Conservation (phyloP, 345 rosid genomes). For the Psidium friedrichsthalianum region DNA sequence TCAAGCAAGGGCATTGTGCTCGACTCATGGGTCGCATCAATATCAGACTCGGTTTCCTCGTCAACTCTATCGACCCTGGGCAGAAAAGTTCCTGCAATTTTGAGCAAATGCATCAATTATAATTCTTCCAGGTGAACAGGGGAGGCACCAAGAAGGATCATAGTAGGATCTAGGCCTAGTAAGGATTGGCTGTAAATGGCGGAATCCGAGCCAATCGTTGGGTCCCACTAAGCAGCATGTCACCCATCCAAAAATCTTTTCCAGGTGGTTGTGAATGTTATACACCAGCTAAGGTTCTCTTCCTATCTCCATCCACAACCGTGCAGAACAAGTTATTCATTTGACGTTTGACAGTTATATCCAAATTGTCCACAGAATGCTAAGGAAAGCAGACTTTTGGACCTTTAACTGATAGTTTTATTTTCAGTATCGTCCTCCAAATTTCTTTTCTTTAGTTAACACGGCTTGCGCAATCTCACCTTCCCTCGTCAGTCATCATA, state of each 20-base stretch:
- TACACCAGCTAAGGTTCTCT: background rate
- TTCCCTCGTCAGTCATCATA: background rate
- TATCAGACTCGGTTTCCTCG: constrained; percentile 41
- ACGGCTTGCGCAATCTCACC: background rate
- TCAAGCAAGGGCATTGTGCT: constrained; percentile 46
- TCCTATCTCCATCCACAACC: background rate
- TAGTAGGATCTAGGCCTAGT: background rate
- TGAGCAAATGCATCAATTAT: background rate
- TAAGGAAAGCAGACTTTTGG: background rate
- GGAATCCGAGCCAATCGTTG: background rate
- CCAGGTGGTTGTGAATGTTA: background rate
- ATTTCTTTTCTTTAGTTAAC: background rate
- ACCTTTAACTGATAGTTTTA: background rate
- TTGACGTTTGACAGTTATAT: background rate
- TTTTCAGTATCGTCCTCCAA: background rate
- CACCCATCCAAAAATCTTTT: background rate
- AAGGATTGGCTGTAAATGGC: background rate
- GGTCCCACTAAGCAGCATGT: background rate
- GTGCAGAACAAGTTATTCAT: background rate
- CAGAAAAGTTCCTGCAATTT: constrained; percentile 55
- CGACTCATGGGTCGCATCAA: constrained; percentile 14
- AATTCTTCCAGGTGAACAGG: background rate
- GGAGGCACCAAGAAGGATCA: background rate
- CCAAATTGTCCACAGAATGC: background rate
- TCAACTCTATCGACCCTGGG: constrained; percentile 55